Evolutionary conservation across 345 rosid species (phyloP).

Genomic region (Eucalyptus cladocalyx): DNA sequence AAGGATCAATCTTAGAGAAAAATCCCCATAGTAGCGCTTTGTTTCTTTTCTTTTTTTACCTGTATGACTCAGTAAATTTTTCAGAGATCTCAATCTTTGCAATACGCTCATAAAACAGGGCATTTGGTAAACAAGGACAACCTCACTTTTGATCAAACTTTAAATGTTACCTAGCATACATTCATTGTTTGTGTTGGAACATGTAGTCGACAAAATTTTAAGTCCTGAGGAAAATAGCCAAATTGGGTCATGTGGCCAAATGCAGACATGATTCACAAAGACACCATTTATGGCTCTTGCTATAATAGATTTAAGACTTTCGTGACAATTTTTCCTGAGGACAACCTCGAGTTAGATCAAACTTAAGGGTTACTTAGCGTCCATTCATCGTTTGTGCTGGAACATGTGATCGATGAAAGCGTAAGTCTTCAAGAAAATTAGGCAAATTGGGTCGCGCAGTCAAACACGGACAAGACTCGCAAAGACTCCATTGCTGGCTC

Average conservation of each 20-base stretch:
- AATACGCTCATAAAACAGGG: too few relatives aligned
- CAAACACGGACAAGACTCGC: too few relatives aligned
- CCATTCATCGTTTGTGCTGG: fast-evolving
- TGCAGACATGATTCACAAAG: too few relatives aligned
- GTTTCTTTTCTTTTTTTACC: fast-evolving
- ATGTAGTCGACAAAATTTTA: neutral
- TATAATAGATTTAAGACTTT: too few relatives aligned
- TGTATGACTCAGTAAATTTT: neutral
- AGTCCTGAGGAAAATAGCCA: neutral
- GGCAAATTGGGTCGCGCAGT: too few relatives aligned
- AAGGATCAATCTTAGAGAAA: neutral
- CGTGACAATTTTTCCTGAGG: too few relatives aligned
- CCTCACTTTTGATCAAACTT: neutral
- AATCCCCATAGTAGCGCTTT: neutral
- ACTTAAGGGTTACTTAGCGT: too few relatives aligned
- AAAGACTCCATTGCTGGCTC: neutral
- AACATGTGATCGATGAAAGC: too few relatives aligned
- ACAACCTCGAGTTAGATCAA: too few relatives aligned
- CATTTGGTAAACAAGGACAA: neutral
- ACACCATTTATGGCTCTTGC: too few relatives aligned
- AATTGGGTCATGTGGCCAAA: too few relatives aligned
- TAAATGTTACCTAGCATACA: neutral
- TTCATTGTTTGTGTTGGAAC: neutral
- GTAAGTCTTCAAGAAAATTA: too few relatives aligned
- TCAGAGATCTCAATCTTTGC: neutral